Base-by-base conservation (phyloP, 768 basidiomycete genomes). In the Phlebiopsis flavidoalba region DNA sequence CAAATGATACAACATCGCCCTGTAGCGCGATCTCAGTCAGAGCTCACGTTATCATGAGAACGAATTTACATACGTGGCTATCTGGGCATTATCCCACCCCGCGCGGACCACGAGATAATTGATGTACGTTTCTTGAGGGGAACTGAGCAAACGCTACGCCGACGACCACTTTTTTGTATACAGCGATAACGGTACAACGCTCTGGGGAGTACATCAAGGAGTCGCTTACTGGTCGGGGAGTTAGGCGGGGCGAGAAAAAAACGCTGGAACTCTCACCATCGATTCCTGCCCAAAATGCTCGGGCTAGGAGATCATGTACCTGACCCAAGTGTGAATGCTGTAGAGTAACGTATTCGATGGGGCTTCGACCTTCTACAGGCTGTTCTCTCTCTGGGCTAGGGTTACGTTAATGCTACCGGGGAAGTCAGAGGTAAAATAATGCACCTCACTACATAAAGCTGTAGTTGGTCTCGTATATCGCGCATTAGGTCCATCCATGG, bases 51-150 rank as follows among this genome's bases (percentile, higher is more conserved):
- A 24, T 31, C n/a, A 36, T 21, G 35, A 21, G 22, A 47, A 8
- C 17, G 40, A 31, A 52, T n/a, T 31, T 12, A 72, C 72, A 10
- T 66, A 89, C 91, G 87, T 87, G 35, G 89, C 91, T 60, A 93
- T 88, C 59, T 87, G 83, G 3, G 84, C 78, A 65, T 87, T 88
- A 58, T 93, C 88, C 91, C 91, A 93, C 10, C 91, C 90, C 17
- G 85, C 77, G 65, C 80, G 85, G 53, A 93, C 91, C 43, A 80
- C 87, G 15, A 93, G 78, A 63, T 91, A 93, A 19, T 89, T 91
- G 57, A 93, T 90, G 66, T 93, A 93, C 3, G 88, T 86, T 69
- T 91, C 88, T 53, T 81, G 81, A 0, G 91, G 91, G 22, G 88
- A 91, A 70, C 86, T 90, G 60, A 92, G 73, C 61, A 93, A n/a